phyloP scores from a whole-genome alignment of 2,329 filamentous ascomycete species.

The Colletotrichum aenigma region DNA sequence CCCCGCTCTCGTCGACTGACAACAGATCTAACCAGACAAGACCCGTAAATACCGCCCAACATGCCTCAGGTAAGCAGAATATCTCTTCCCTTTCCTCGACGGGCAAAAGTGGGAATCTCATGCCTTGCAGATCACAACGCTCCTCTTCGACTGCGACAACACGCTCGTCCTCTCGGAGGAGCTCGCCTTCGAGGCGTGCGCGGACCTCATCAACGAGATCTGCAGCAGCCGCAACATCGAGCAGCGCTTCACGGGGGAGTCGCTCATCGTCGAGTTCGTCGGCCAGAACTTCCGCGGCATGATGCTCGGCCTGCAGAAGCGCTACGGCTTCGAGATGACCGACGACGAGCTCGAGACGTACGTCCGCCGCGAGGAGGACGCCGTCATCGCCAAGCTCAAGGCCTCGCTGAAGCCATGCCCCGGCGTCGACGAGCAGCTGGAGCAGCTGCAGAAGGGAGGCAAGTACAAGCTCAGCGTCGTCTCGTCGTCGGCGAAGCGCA shows the following conservation, averaged over 20 bases:
- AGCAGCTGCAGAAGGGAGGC: slow-evolving; percentile 61
- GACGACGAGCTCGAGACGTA: slow-evolving; percentile 74
- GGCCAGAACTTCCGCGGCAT: slow-evolving; percentile 96
- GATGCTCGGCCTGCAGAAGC: slow-evolving; percentile 76
- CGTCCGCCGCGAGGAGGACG: slow-evolving; percentile 79
- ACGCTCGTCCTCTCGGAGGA: slow-evolving; percentile 92
- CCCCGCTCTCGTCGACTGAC: neutral
- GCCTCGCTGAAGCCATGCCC: slow-evolving; percentile 70
- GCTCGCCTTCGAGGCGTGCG: slow-evolving; percentile 89
- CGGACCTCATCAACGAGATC: slow-evolving; percentile 87
- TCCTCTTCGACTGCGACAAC: slow-evolving; percentile 86
- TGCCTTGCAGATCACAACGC: slow-evolving; percentile 62
- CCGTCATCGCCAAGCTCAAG: slow-evolving; percentile 81
- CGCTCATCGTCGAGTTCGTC: slow-evolving; percentile 85
- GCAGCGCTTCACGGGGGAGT: slow-evolving; percentile 76
- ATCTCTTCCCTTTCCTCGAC: neutral
- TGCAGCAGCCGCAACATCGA: slow-evolving; percentile 67
- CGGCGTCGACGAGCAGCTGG: slow-evolving; percentile 71
- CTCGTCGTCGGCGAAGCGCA: slow-evolving; percentile 77
- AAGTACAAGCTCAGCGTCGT: slow-evolving; percentile 82
- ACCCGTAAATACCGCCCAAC: slow-evolving; percentile 24
- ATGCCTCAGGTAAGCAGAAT: slow-evolving; percentile 36
- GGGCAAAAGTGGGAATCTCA: neutral
- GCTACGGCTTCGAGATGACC: slow-evolving; percentile 74
- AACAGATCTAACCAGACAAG: neutral